Base-by-base conservation (phyloP, 345 rosid species). In the Anastatica hierochuntica region DNA sequence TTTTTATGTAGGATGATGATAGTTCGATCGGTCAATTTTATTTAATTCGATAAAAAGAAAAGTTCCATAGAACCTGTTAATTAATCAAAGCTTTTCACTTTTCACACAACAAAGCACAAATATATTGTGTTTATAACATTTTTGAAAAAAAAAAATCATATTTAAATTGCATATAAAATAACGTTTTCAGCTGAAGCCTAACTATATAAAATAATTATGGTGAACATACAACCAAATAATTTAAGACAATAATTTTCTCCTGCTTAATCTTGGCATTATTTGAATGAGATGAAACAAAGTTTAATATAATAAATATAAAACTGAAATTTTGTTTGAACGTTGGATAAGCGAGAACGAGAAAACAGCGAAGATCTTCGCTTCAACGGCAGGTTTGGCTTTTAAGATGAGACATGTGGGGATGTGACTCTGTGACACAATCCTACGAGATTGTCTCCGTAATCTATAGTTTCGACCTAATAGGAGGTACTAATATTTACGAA, bases 361-460 rank as follows among this genome's bases (percentile, higher is more conserved):
- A 47, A 60, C 58, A 50, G 44, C 45, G 58, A 55, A 61, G 27
- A 65, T 56, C 55, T 74, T 62, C 59, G 60, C 83, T 73, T 80
- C 73, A 69, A 75, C 69, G 77, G 76, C 70, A 73, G 53, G 64
- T 52, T 52, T n/a, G 43, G 71, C 52, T 37, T 49, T 68, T 67
- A 36, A 42, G 45, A 58, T 49, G 47, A 56, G 57, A 49, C 65
- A 66, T 66, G 71, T 66, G 71, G 71, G 65, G 58, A 59, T 57
- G 34, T 54, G 55, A 59, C 13, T 40, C 49, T 39, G 49, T 60
- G 64, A 57, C 56, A 64, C 56, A 48, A 56, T 41, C 26, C 51
- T 48, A 48, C 63, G 49, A 56, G 45, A 47, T 56, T 64, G 50
- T 48, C 57, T 64, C 57, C 45, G 5, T 42, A 64, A 35, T 49